Base-by-base conservation (phyloP, 2,329 filamentous ascomycete species). In the Tolypocladium inflatum region DNA sequence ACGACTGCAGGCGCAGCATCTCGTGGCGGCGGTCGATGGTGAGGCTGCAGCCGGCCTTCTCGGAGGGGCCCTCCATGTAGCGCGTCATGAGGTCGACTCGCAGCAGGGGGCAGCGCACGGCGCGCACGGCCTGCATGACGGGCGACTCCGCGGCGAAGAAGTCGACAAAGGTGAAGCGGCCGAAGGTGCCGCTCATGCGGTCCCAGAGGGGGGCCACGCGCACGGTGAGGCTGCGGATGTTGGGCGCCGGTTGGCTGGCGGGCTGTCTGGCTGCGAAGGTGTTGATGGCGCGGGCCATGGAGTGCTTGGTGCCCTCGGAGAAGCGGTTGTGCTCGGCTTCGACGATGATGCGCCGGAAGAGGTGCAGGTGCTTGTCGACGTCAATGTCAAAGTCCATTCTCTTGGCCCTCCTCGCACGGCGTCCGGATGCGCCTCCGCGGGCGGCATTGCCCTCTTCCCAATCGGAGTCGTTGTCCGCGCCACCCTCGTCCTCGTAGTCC, bases 171-270 rank as follows among this genome's bases (percentile, higher is more conserved):
- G 72, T 73, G 41, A 74, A 69, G 11, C 61, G 35, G 21, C 33
- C 41, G 6, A 41, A 19, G 21, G 23, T 4, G 17, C 56, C 59
- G 41, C 17, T 17, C 11, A 7, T 39, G 21, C 53, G 35, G 10
- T 58, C 35, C 59, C 56, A 59, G 19, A 53, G 60, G 1, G 74
- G 74, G 19, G 68, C 68, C 53, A 80, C 63, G 39, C 76, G 70
- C 53, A 81, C 66, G 3, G 70, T 74, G 30, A 82, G 63, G 1
- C 72, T 78, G 58, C 75, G 69, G 3, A 81, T 65, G 53, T 67
- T 67, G 2, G 59, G 57, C 11, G 57, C 19, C 6, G 65, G 57
- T 0, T 60, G 65, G 2, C 54, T 54, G 0, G 54, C 39, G 42
- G 63, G 50, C 38, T 33, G 9, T 2, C 9, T n/a, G 13, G 52